Conservation (phyloP, 305 asterid genomes). For the Withania somnifera region DNA sequence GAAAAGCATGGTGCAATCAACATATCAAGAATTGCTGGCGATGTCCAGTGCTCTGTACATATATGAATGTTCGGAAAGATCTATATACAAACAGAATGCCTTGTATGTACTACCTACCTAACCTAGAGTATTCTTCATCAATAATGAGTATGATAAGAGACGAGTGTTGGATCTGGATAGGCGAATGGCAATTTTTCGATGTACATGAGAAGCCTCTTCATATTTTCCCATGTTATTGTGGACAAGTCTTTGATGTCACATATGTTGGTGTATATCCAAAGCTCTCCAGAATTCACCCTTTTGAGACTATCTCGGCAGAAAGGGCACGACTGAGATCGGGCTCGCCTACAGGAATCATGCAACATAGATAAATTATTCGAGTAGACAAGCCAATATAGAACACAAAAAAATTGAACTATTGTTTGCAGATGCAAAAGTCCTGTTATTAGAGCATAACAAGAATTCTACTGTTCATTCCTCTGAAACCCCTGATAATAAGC, state of each 20-base stretch:
- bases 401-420: background rate
- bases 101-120: background rate
- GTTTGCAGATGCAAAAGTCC: background rate
- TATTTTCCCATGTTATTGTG: constrained; percentile 24
- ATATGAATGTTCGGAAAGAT: background rate
- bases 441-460: background rate
- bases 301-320: constrained; percentile 36
- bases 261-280: constrained; percentile 33
- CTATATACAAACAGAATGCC: background rate
- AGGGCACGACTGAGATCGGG: constrained; percentile 38
- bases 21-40: background rate
- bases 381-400: background rate
- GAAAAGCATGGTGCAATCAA: background rate
- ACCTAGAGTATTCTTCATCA: constrained; percentile 6
- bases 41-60: background rate
- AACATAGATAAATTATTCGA: background rate
- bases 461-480: background rate
- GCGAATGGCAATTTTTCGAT: constrained; percentile 30
- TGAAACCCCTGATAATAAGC: background rate
- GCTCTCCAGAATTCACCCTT: constrained; percentile 28
- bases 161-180: constrained; percentile 18
- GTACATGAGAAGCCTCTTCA: constrained; percentile 32
- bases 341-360: constrained; percentile 16
- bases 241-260: constrained; percentile 22
- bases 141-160: constrained; percentile 19